Evolutionary conservation across 2,329 filamentous ascomycete genomes (phyloP).

Genomic region (Fusarium sp.): DNA sequence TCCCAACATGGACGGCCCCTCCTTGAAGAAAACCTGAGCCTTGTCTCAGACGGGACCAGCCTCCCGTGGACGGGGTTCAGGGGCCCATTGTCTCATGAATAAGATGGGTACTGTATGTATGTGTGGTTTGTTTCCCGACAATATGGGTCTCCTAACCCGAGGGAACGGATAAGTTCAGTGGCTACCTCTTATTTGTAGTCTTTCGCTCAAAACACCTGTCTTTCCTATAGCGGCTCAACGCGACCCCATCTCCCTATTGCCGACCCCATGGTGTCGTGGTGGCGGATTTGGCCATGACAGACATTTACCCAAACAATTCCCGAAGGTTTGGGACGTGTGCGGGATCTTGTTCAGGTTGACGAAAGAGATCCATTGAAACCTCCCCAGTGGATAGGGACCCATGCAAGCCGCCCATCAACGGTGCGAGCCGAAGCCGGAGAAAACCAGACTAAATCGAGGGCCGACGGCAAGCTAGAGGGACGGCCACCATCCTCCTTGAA

Average conservation of each 20-base stretch:
- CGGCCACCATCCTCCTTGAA: constrained; percentile 33
- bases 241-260: constrained; percentile 21
- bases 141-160: constrained; percentile 37
- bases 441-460: constrained; percentile 51
- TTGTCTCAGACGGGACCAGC: constrained; percentile 33
- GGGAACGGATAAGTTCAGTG: constrained; percentile 25
- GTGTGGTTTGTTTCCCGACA: constrained; percentile 34
- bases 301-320: constrained; percentile 40
- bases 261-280: constrained; percentile 33
- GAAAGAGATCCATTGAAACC: constrained; percentile 42
- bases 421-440: constrained; percentile 56
- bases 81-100: constrained; percentile 17
- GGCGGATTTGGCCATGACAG: constrained; percentile 36
- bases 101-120: constrained; percentile 9
- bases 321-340: constrained; percentile 50
- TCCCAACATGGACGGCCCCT: constrained; percentile 22
- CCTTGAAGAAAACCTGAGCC: constrained; percentile 24
- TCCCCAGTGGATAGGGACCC: constrained; percentile 45
- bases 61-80: constrained; percentile 40
- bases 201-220: constrained; percentile 17
- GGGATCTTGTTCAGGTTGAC: constrained; percentile 46
- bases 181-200: constrained; percentile 11
- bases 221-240: constrained; percentile 15
- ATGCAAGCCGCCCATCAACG: constrained; percentile 53
- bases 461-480: constrained; percentile 47